Evolutionary conservation across 441 rosid species (phyloP), one percentile per base, ranked within the genome.

Genomic region (Mallotus japonicus): DNA sequence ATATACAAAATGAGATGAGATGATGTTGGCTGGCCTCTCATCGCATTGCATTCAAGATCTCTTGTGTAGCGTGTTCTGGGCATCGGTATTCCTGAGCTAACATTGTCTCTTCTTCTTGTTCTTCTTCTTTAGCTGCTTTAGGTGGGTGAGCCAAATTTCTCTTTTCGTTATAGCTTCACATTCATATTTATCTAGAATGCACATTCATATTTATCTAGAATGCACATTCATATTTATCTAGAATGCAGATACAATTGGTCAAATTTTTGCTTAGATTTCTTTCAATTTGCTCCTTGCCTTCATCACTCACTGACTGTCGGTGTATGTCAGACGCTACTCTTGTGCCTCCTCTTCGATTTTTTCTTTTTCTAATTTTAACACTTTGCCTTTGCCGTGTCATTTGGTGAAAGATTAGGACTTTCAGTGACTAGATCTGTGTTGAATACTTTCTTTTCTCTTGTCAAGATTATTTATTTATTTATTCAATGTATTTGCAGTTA

Each of bases 361-460:
- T n/a, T 71, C 40, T 32, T 34, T 13, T 5, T 12, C 49, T 37
- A 3, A 4, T 37, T 56, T 20, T 46, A 12, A 13, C 24, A 24
- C 10, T 19, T 3, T 34, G n/a, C 47, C 50, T 15, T 51, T 37
- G n/a, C 37, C n/a, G 13, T 32, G 47, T 69, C 57, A 28, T 44
- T 14, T 50, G 54, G 53, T 6, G 42, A 16, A 53, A 56, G 22
- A 54, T 54, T 11, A 9, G 24, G 53, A 54, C 17, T 64, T 42
- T 22, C 56, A 37, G 32, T 42, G 54, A 34, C 70, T 73, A 73
- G 70, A 65, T 73, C 70, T 73, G 69, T 8, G 32, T 22, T 63
- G n/a, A 3, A 22, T 24, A 6, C 51, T 72, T 50, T 20, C 3
- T 3, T 37, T 12, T 24, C 16, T 49, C 28, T 44, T 61, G 61